Percentiles rank a stretch among this genome's conserved stretches.
Evolutionary conservation across 257 asterid species (phyloP).

Genomic region (Plectranthus barbatus): DNA sequence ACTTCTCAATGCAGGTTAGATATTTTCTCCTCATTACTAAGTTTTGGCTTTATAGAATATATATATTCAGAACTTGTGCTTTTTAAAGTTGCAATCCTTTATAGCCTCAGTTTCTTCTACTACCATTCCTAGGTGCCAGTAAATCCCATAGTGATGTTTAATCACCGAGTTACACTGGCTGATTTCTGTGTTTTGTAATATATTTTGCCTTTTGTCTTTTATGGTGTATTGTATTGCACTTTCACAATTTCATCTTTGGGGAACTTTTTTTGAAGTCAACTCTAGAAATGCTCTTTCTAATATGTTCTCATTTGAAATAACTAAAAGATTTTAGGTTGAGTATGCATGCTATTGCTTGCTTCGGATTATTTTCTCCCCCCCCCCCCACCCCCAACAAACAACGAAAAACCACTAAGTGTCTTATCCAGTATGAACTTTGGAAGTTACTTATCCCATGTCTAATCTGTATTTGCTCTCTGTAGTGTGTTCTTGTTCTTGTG

Average conservation of each 20-base stretch:
- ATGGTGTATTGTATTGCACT: constrained; percentile 6
- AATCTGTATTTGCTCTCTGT: too few species aligned
- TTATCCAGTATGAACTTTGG: neutral
- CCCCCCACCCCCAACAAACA: too few species aligned
- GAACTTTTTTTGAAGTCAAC: neutral
- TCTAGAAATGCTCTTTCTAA: neutral
- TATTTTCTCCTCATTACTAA: neutral
- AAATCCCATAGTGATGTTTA: neutral
- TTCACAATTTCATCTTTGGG: neutral
- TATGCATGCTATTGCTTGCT: neutral
- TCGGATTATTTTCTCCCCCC: neutral
- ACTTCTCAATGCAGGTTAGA: constrained; percentile 84
- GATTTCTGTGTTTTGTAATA: neutral
- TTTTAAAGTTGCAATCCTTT: neutral
- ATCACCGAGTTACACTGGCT: neutral
- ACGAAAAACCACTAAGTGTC: neutral
- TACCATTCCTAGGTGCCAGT: neutral
- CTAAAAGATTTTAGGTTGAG: neutral
- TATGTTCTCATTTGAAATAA: neutral
- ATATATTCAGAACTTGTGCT: neutral
- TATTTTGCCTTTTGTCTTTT: neutral
- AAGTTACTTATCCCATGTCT: neutral
- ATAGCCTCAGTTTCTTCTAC: neutral
- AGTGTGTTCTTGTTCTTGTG: too few species aligned
- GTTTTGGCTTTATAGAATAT: neutral